Evolutionary conservation across 805 yeast species (phyloP).

Genomic region (Priceomyces castillae): DNA sequence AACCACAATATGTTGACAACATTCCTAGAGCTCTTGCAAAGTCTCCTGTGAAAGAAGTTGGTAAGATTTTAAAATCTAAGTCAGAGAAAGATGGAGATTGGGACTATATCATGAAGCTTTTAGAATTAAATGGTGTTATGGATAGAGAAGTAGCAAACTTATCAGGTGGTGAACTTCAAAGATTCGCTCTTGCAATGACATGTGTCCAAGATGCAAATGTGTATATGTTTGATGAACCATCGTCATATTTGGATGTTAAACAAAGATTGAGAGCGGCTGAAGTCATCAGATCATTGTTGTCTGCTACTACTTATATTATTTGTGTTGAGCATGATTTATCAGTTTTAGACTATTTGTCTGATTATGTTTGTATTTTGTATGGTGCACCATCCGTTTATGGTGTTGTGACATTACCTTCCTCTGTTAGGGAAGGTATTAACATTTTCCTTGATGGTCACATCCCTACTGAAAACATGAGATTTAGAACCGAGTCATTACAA

Average conservation of each 20-base stretch:
- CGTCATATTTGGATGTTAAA: conserved; percentile 96
- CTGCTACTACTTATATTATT: conserved; percentile 78
- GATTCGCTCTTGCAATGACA: conserved; percentile 97
- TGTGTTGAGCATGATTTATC: conserved; percentile 99
- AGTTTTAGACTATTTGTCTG: conserved; percentile 94
- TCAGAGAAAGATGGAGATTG: conserved; percentile 68
- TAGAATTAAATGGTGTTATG: conserved; percentile 75
- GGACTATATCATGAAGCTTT: conserved; percentile 60
- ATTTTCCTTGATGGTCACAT: conserved; percentile 98
- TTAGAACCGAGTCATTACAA: conserved; percentile 93
- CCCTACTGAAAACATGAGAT: conserved; percentile 94
- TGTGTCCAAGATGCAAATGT: conserved; percentile 94
- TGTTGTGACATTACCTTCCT: conserved; percentile 93
- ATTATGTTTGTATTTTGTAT: conserved; percentile 91
- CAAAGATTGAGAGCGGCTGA: conserved; percentile 98
- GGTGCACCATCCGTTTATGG: conserved; percentile 99
- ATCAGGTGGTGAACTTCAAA: conserved; percentile 98
- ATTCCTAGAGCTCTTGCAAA: conserved; percentile 90
- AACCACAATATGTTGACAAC: conserved; percentile 98
- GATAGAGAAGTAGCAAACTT: conserved; percentile 85
- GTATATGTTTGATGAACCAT: conserved; percentile 99
- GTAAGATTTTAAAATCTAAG: conserved; percentile 74
- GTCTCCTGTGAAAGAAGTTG: conserved; percentile 84
- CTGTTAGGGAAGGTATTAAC: conserved; percentile 98
- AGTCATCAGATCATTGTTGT: conserved; percentile 82